These are phyloP conservation scores for Clavispora santaluciae DNA, from an alignment of 805 yeast genomes.

Conservation along the genomic window DNA sequence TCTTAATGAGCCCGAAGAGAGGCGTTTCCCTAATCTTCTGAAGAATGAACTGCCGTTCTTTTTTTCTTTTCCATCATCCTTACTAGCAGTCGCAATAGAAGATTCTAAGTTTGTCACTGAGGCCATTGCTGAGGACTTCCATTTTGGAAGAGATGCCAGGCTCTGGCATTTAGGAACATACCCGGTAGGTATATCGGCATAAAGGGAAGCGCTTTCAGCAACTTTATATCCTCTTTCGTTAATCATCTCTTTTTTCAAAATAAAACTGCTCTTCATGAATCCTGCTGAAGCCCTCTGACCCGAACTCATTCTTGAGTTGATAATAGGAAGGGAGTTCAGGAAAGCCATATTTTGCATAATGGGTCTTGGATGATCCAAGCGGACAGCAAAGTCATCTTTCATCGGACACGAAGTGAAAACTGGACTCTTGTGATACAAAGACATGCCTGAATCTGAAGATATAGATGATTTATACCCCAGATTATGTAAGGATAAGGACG, in stretches of 20 bases:
- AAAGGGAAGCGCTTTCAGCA: conserved; percentile 25
- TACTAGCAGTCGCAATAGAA: not conserved
- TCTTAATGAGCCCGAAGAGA: not conserved
- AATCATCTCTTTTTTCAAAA: conserved; percentile 38
- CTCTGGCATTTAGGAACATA: not conserved
- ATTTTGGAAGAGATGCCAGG: not conserved
- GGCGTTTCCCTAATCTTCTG: not conserved
- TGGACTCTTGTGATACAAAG: conserved; percentile 2
- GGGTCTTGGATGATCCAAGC: not conserved
- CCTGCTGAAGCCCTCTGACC: conserved; percentile 35
- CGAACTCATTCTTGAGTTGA: conserved; percentile 3
- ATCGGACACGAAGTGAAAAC: not conserved
- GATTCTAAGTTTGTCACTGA: not conserved
- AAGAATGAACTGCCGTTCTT: not conserved
- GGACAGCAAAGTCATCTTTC: not conserved
- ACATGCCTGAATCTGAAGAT: conserved; percentile 22
- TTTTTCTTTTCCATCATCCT: not conserved
- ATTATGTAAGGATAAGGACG: conserved; percentile 35
- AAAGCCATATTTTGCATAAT: conserved; percentile 4
- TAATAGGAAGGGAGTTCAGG: conserved; percentile 14
- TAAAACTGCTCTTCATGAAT: conserved; percentile 39
- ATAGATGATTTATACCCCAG: conserved; percentile 35
- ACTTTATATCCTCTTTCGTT: conserved; percentile 24
- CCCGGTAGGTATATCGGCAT: not conserved
- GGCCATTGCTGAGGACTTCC: not conserved